Conservation (phyloP, 1,139 yeast genomes). For the Lodderomyces margitis region DNA sequence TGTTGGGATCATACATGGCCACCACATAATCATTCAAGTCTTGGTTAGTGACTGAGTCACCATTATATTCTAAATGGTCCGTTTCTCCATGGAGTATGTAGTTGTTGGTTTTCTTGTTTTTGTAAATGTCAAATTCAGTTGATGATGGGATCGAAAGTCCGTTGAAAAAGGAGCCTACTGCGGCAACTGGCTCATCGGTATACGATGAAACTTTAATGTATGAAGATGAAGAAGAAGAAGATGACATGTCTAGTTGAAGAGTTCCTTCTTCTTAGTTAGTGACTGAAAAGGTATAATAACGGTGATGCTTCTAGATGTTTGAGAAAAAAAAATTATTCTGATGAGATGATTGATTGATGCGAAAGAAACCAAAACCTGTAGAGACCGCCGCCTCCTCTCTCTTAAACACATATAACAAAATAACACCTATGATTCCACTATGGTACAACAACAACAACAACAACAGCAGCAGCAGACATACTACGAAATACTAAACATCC, state of each 20-base stretch:
- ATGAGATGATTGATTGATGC: slow-evolving; percentile 1
- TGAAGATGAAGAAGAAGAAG: slow-evolving; percentile 4
- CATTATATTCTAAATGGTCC: slow-evolving; percentile 70
- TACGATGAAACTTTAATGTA: slow-evolving; percentile 14
- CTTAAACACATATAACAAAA: too few species aligned
- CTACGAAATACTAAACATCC: slow-evolving; percentile 56
- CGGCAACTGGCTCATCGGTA: slow-evolving; percentile 31
- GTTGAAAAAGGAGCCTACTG: slow-evolving; percentile 65
- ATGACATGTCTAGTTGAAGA: background rate
- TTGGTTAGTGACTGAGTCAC: slow-evolving; percentile 36
- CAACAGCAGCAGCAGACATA: too few species aligned
- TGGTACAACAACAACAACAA: slow-evolving; percentile 1
- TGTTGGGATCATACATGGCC: slow-evolving; percentile 67
- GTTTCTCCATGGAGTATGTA: slow-evolving; percentile 75
- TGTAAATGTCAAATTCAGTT: slow-evolving; percentile 62
- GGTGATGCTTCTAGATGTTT: too few species aligned
- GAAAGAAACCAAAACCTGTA: too few species aligned
- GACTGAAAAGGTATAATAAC: too few species aligned
- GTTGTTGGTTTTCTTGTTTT: slow-evolving; percentile 47
- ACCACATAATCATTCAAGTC: slow-evolving; percentile 52
- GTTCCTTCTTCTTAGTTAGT: too few species aligned
- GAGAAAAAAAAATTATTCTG: slow-evolving; percentile 1
- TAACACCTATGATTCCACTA: too few species aligned
- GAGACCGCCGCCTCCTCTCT: too few species aligned
- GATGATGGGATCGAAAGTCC: slow-evolving; percentile 71